Conservation (phyloP, 352 stramenopile species). For the Phytopythium boreale region DNA sequence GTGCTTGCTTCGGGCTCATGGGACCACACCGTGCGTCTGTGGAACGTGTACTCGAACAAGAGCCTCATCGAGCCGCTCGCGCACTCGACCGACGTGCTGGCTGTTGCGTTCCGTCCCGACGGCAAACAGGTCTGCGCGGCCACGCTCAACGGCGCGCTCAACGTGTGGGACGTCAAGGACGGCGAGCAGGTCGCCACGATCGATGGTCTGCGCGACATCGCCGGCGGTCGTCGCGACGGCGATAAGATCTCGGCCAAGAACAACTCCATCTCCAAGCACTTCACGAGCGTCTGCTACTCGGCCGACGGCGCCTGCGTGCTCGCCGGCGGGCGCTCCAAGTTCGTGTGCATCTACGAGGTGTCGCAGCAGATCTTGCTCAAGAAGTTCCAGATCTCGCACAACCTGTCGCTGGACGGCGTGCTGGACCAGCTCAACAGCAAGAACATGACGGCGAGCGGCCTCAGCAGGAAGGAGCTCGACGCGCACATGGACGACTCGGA, state of each 20-base stretch:
- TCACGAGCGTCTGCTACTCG: constrained; percentile 99
- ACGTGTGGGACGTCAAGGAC: constrained; percentile 97
- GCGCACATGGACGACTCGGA: constrained; percentile 50
- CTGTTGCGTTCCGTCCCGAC: constrained; percentile 95
- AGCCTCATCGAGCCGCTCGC: constrained; percentile 94
- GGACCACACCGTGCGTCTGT: constrained; percentile 98
- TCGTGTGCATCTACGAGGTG: constrained; percentile 99
- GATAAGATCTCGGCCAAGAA: constrained; percentile 86
- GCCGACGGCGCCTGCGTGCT: constrained; percentile 97
- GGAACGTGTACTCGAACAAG: constrained; percentile 98
- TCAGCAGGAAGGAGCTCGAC: constrained; percentile 72
- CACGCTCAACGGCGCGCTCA: constrained; percentile 95
- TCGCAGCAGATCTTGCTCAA: constrained; percentile 95
- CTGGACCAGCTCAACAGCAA: constrained; percentile 95
- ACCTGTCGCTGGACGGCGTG: constrained; percentile 94
- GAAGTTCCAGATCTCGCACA: constrained; percentile 99
- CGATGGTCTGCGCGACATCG: constrained; percentile 96
- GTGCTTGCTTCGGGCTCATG: constrained; percentile 96
- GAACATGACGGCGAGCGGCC: constrained; percentile 75
- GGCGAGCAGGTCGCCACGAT: constrained; percentile 95
- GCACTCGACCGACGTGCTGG: constrained; percentile 96
- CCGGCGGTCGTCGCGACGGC: constrained; percentile 84
- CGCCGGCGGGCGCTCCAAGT: constrained; percentile 97
- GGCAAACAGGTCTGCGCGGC: constrained; percentile 95
- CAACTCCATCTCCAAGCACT: constrained; percentile 95